phyloP scores from a whole-genome alignment of 768 basidiomycete species.

The Serendipita sp. region DNA sequence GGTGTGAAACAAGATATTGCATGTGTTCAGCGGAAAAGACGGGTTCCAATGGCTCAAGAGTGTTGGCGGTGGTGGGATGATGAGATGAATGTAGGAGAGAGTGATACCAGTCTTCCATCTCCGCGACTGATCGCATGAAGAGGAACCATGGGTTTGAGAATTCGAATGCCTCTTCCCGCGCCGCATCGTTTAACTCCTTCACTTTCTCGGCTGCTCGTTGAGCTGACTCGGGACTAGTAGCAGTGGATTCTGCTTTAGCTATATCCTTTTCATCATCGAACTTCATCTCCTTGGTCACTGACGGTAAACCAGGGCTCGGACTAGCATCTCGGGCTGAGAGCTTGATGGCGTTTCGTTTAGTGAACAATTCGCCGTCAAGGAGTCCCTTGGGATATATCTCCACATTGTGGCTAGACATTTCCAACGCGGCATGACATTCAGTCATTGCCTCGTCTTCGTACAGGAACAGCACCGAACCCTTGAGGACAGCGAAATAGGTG shows the following conservation, averaged over 20 bases:
- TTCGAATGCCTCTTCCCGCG: constrained; percentile 36
- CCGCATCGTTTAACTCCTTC: constrained; percentile 21
- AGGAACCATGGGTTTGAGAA: constrained; percentile 73
- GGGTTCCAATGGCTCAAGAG: constrained; percentile 39
- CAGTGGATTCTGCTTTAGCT: constrained; percentile 15
- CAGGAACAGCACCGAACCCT: constrained; percentile 78
- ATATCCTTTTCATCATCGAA: constrained; percentile 17
- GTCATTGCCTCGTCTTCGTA: constrained; percentile 87
- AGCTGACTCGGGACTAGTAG: constrained; percentile 26
- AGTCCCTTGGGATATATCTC: constrained; percentile 54
- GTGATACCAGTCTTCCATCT: constrained; percentile 97
- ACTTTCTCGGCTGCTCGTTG: constrained; percentile 20
- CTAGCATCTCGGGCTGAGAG: constrained; percentile 21
- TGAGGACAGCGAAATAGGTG: constrained; percentile 83
- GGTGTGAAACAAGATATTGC: constrained; percentile 60
- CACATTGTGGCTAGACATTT: constrained; percentile 65
- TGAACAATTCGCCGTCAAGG: constrained; percentile 77
- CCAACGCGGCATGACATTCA: constrained; percentile 83
- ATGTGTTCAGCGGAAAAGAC: constrained; percentile 70
- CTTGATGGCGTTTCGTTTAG: constrained; percentile 70
- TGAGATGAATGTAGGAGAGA: constrained; percentile 61
- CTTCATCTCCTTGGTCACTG: constrained; percentile 38
- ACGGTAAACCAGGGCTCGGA: constrained; percentile 27
- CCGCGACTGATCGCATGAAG: constrained; percentile 70
- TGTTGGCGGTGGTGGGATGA: constrained; percentile 44